A percentile compares a stretch with the other conserved stretches of the same genome.
phyloP scores from a whole-genome alignment of 2,329 filamentous ascomycete genomes.

The Alternaria infectoria region DNA sequence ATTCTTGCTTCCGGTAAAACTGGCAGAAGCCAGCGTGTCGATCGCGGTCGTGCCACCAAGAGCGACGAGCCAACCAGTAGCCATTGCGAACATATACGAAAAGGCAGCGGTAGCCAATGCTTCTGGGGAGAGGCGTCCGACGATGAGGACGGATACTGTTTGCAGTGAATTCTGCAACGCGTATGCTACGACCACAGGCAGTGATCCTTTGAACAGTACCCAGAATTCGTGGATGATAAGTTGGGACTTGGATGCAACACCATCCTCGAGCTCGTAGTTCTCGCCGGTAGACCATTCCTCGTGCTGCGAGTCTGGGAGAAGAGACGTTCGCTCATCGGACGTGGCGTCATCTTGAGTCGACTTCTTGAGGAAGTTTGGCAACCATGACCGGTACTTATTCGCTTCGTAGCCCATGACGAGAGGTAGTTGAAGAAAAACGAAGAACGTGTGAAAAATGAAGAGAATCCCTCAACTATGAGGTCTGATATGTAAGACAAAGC shows the following conservation, averaged over 20 bases:
- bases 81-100: constrained; percentile 93
- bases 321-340: constrained; percentile 52
- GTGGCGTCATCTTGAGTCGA: constrained; percentile 24
- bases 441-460: background rate
- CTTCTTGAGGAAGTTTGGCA: constrained; percentile 34
- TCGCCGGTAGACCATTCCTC: constrained; percentile 47
- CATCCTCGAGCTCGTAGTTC: constrained; percentile 48
- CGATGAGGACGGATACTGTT: constrained; percentile 80
- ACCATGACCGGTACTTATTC: constrained; percentile 33
- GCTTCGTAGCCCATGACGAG: constrained; percentile 30
- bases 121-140: constrained; percentile 79
- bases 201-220: constrained; percentile 70
- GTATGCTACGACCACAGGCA: constrained; percentile 84
- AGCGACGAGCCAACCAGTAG: constrained; percentile 84
- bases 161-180: constrained; percentile 85
- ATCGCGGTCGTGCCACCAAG: constrained; percentile 85
- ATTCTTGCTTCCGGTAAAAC: constrained; percentile 80
- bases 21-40: constrained; percentile 82
- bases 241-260: constrained; percentile 40
- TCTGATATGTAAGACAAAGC: constrained; percentile 1
- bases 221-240: constrained; percentile 66
- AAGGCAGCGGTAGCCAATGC: constrained; percentile 83
- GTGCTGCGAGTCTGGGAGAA: constrained; percentile 50
- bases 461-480: background rate
- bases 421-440: background rate